phyloP scores from a whole-genome alignment of 1,284 basidiomycete genomes.

The Takashimella tepidaria region DNA sequence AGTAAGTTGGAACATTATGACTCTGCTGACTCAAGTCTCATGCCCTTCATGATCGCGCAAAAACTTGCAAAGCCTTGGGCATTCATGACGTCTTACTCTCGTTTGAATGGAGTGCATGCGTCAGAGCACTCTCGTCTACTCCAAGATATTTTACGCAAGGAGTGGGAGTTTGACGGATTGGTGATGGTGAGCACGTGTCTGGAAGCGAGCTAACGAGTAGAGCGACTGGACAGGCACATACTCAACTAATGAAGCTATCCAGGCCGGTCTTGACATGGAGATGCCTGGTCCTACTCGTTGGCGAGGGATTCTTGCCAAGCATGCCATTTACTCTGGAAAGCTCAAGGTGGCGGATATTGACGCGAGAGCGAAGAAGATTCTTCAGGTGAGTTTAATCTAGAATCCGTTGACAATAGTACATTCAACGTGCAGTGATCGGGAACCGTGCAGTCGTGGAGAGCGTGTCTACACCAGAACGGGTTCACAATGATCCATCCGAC shows the following conservation, averaged over 20 bases:
- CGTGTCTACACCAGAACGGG: slow-evolving; percentile 47
- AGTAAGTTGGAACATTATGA: slow-evolving; percentile 26
- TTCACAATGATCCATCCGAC: slow-evolving; percentile 19
- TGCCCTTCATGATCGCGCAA: slow-evolving; percentile 58
- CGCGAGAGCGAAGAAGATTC: slow-evolving; percentile 28
- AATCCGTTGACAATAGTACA: slow-evolving; percentile 16
- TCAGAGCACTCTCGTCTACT: slow-evolving; percentile 58
- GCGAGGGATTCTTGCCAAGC: slow-evolving; percentile 53
- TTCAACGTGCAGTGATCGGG: slow-evolving; percentile 9
- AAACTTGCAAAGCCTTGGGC: slow-evolving; percentile 58
- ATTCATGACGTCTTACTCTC: slow-evolving; percentile 64
- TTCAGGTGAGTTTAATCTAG: slow-evolving; percentile 46
- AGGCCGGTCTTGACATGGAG: background rate
- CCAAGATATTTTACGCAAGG: slow-evolving; percentile 57
- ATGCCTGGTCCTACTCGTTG: slow-evolving; percentile 55
- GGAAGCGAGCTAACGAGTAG: slow-evolving; percentile 18
- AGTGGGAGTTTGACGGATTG: slow-evolving; percentile 63
- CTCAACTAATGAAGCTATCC: background rate
- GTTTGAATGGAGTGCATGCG: slow-evolving; percentile 59
- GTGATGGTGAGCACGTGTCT: slow-evolving; percentile 54
- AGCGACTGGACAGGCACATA: background rate
- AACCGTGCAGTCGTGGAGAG: slow-evolving; percentile 22
- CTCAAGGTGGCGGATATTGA: background rate
- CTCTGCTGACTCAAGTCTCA: slow-evolving; percentile 42
- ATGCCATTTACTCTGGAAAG: slow-evolving; percentile 49